Percentiles rank a stretch among this genome's conserved stretches.
These are phyloP conservation scores for Talaromyces trachyspermus DNA, from an alignment of 495 filamentous ascomycete species.

Conservation along the genomic window DNA sequence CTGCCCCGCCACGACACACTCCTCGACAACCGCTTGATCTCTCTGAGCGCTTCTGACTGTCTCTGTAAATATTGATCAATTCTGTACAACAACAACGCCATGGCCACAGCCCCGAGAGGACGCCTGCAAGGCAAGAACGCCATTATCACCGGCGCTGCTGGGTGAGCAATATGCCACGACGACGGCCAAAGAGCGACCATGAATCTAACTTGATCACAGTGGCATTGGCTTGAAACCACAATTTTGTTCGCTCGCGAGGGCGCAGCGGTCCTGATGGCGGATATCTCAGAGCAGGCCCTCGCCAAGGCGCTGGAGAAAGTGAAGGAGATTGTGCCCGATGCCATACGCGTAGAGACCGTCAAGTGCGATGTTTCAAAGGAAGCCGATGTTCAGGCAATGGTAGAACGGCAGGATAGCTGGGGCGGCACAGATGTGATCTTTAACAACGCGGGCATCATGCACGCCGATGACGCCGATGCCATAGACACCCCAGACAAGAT, in stretches of 20 bases:
- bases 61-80: too few species aligned
- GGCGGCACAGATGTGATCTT: constrained; percentile 94
- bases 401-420: constrained; percentile 71
- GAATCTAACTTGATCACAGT: constrained; percentile 33
- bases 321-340: constrained; percentile 59
- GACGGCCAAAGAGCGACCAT: neutral
- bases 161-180: constrained; percentile 53
- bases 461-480: constrained; percentile 78
- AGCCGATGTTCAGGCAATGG: constrained; percentile 57
- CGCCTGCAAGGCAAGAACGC: constrained; percentile 88
- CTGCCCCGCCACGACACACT: constrained; percentile 6
- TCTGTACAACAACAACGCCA: neutral
- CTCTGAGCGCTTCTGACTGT: too few species aligned
- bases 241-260: constrained; percentile 91
- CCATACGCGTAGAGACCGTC: constrained; percentile 52
- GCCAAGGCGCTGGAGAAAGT: constrained; percentile 62
- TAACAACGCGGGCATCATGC: constrained; percentile 99
- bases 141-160: constrained; percentile 86
- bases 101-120: constrained; percentile 19
- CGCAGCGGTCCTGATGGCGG: constrained; percentile 77
- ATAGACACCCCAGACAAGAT: constrained; percentile 78
- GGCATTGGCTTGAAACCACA: constrained; percentile 91
- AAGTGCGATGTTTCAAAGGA: constrained; percentile 66
- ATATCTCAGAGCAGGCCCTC: constrained; percentile 69
- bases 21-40: neutral